These are phyloP conservation scores for Penicillium sp. DNA, from an alignment of 2,329 filamentous ascomycete genomes.

Conservation along the genomic window DNA sequence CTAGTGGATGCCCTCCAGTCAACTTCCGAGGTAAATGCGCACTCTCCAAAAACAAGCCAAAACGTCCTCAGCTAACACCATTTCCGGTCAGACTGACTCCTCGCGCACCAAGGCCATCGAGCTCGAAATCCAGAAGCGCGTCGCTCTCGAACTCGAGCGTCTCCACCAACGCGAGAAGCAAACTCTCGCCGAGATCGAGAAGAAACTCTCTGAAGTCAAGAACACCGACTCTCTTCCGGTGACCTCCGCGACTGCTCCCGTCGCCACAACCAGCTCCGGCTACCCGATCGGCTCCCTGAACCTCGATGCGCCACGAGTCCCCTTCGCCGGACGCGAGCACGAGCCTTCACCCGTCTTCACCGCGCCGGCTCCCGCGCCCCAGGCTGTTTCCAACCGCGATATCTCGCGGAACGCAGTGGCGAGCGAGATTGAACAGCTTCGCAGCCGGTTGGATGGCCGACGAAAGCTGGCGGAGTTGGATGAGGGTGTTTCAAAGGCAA, in stretches of 20 bases:
- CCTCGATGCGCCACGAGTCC: conserved; percentile 44
- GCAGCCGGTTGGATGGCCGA: conserved; percentile 58
- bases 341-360: conserved; percentile 20
- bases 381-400: conserved; percentile 38
- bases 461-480: conserved; percentile 65
- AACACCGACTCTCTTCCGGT: conserved; percentile 23
- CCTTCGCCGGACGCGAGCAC: conserved; percentile 42
- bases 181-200: conserved; percentile 66
- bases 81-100: conserved; percentile 68
- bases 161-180: conserved; percentile 69
- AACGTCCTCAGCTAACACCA: conserved; percentile 1
- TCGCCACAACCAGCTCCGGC: conserved; percentile 18
- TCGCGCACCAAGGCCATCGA: conserved; percentile 81
- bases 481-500: conserved; percentile 69
- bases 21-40: conserved; percentile 71
- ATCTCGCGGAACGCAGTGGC: conserved; percentile 54
- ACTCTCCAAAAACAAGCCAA: conserved; percentile 1
- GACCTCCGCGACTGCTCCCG: conserved; percentile 28
- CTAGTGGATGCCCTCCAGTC: conserved; percentile 79
- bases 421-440: conserved; percentile 57
- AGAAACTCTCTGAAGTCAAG: conserved; percentile 52
- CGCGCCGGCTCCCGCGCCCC: conserved; percentile 17
- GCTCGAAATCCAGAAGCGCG: conserved; percentile 82
- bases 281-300: conserved; percentile 33
- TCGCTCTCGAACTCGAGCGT: conserved; percentile 78